Evolutionary conservation across 192 early-diverging fungal genomes (phyloP), one percentile per base, ranked within the genome.

Genomic region (Backusella parvicylindrica): DNA sequence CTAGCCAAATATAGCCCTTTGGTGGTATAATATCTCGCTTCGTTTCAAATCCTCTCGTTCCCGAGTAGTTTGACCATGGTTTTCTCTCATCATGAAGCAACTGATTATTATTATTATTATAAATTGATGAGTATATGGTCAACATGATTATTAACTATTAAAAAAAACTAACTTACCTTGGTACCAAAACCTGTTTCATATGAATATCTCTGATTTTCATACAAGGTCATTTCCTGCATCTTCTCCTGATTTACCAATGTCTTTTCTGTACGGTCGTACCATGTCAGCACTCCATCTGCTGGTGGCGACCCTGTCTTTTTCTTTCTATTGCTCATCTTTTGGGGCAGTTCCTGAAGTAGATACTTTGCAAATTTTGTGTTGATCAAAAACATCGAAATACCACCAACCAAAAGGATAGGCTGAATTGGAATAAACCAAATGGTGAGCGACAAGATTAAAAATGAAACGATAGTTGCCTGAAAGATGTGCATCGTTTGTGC

Each of bases 361-460:
- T 74, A 68, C 53, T 87, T 85, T 0, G 75, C 82, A 70, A 91
- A 83, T 2, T 84, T 84, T 47, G 91, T 92, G 70, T 92, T 92
- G 3, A 79, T 49, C 69, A 91, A 71, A 74, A 94, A 91, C 26
- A 87, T 75, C 11, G 63, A 63, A 0, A 91, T 79, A n/a, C 93
- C 92, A 26, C 77, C 86, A 18, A 86, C 26, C 43, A 86, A 75
- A 67, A 85, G 83, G 8, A 89, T 77, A 56, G 77, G 78, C 13
- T 81, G 63, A 81, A 86, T 86, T 30, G 86, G 84, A 2, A 89
- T 64, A 38, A 87, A 60, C 80, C 83, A 87, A 65, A 87, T 78
- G 1, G 64, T 37, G 11, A 86, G 0, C n/a, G 53, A 63, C 68
- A 87, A 67, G 0, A 32, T 66, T 4, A 83, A 47, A 53, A 86